Base-by-base conservation (phyloP, 441 rosid species). In the Aquilaria agallochum region DNA sequence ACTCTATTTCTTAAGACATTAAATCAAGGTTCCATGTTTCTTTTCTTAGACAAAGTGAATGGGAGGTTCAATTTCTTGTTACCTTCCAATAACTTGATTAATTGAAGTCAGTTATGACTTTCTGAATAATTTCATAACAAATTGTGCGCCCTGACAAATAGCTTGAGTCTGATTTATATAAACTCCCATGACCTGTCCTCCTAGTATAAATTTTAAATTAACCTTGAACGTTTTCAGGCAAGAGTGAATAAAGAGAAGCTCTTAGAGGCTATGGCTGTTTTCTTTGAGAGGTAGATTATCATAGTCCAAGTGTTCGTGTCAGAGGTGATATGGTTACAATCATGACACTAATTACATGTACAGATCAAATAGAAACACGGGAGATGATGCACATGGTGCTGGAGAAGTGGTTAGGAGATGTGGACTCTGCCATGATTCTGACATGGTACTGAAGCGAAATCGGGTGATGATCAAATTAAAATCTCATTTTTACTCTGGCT, bases 211-310 rank as follows among this genome's bases (percentile, higher is more conserved):
- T 68, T 12, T 64, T 74, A 58, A 61, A 67, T 68, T 53, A 46
- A 31, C 47, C 44, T 65, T 47, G n/a, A 58, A 53, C 67, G 9
- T 66, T 60, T 78, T 71, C 87, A 90, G 98, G 94, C 99, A 53
- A 86, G 85, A 76, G 48, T 75, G 48, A 86, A 92, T 60, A 95
- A 85, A 73, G 71, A 68, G 71, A 95, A 95, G 72, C 91, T 95
- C 59, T 72, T 91, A 59, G 91, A 95, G 67, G 90, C 97, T 49
- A 95, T 95, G 99, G 79, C 75, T 60, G 71, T 91, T 68, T 95
- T 95, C 85, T 95, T 89, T 74, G 90, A 87, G 51, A 90, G 98
- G 97, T 89, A 59, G 50, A 66, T 70, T 58, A 67, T 62, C 56
- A 31, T 60, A 60, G 62, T 66, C 52, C 6, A 44, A 40, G 5